Evolutionary conservation across 768 basidiomycete species (phyloP).

Genomic region (Lactarius indigo): DNA sequence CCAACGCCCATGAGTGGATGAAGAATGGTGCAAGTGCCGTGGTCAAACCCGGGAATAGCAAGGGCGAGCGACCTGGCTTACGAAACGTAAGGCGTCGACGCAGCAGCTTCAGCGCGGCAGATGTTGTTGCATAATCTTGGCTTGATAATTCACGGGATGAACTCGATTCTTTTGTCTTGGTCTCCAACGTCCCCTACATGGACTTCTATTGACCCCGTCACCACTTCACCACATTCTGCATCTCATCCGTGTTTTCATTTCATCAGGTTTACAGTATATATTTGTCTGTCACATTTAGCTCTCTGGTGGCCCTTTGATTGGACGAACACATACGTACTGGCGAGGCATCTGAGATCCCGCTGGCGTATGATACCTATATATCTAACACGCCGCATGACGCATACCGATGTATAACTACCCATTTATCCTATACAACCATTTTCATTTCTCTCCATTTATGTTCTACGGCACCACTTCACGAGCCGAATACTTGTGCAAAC

Average conservation of each 20-base stretch:
- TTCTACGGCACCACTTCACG: constrained; percentile 6
- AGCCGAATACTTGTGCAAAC: constrained; percentile 77
- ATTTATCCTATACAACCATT: constrained; percentile 24
- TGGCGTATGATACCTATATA: constrained; percentile 21
- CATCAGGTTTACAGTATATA: constrained; percentile 18
- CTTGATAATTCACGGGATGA: constrained; percentile 7
- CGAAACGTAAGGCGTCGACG: constrained; percentile 70
- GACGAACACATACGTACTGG: constrained; percentile 17
- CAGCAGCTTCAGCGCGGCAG: constrained; percentile 85
- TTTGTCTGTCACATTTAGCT: constrained; percentile 22
- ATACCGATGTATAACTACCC: constrained; percentile 25
- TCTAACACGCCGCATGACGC: constrained; percentile 15
- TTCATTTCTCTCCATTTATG: constrained; percentile 8
- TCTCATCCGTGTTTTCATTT: constrained; percentile 16
- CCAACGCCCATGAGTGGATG: constrained; percentile 57
- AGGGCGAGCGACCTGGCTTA: constrained; percentile 69
- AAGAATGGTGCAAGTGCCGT: constrained; percentile 64
- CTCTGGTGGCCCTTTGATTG: constrained; percentile 14
- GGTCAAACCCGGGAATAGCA: constrained; percentile 61
- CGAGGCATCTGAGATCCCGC: constrained; percentile 22
- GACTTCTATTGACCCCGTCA: constrained; percentile 7
- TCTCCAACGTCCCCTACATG: constrained; percentile 11
- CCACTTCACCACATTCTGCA: constrained; percentile 8
- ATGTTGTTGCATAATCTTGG: constrained; percentile 64
- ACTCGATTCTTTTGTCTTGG: constrained; percentile 11